Evolutionary conservation across 805 yeast species (phyloP).

Genomic region (Monosporozyma siamensis): DNA sequence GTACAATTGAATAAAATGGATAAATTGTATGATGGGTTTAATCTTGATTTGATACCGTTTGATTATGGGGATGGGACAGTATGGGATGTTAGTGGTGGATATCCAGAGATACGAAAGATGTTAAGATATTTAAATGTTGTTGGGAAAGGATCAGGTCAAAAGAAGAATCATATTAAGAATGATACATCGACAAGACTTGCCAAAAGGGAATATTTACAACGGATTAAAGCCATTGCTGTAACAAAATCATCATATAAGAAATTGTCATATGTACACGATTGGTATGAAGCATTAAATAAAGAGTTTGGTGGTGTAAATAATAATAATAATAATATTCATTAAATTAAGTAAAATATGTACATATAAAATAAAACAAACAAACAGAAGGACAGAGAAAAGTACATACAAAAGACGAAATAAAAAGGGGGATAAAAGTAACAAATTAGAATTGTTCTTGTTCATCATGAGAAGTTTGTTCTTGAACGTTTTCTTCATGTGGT

Average conservation of each 20-base stretch:
- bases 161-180: constrained; percentile 15
- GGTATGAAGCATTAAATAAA: constrained; percentile 23
- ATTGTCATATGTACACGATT: constrained; percentile 27
- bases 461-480: constrained; percentile 3
- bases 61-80: neutral
- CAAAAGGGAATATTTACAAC: neutral
- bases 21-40: neutral
- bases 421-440: neutral
- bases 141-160: too few relatives aligned
- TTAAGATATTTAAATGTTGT: neutral
- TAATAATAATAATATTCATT: neutral
- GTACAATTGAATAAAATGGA: neutral
- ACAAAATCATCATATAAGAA: neutral
- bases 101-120: neutral
- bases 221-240: constrained; percentile 6
- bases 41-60: neutral
- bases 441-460: constrained; percentile 4
- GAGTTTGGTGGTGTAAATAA: constrained; percentile 16
- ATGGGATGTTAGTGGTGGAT: neutral
- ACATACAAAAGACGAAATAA: too few relatives aligned
- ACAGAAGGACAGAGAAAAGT: neutral
- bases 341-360: neutral
- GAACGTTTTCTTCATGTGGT: constrained; percentile 3
- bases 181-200: constrained; percentile 17
- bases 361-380: neutral